A percentile compares a stretch with the other conserved stretches of the same genome.
Evolutionary conservation across 1,284 basidiomycete species (phyloP).

Genomic region (Puccinia polysora): DNA sequence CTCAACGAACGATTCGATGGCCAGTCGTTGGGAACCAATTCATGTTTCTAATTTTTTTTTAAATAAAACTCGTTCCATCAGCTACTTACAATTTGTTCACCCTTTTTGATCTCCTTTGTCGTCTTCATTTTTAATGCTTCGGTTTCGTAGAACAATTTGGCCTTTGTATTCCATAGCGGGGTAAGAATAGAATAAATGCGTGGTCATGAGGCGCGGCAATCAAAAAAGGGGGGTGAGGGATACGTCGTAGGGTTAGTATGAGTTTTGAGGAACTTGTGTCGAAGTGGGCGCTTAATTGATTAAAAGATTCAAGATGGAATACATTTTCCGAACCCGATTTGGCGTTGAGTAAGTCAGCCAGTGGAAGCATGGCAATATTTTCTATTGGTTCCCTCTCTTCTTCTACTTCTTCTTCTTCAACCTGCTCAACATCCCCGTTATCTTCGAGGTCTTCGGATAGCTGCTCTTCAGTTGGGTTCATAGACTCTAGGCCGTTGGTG

Average conservation of each 20-base stretch:
- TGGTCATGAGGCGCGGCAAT: background rate
- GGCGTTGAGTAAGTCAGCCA: conserved; percentile 89
- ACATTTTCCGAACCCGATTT: conserved; percentile 81
- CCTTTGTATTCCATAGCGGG: conserved; percentile 56
- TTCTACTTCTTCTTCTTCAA: conserved; percentile 13
- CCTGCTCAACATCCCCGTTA: conserved; percentile 53
- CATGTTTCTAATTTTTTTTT: background rate
- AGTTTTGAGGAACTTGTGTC: too few relatives aligned
- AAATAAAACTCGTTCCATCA: background rate
- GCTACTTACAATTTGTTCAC: conserved; percentile 76
- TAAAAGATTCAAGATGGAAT: too few relatives aligned
- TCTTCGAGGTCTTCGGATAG: conserved; percentile 12
- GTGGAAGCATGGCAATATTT: conserved; percentile 87
- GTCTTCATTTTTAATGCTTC: conserved; percentile 71
- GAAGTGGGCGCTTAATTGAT: background rate
- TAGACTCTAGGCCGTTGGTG: conserved; percentile 18
- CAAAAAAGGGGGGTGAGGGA: background rate
- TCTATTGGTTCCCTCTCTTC: conserved; percentile 58
- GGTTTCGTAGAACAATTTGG: conserved; percentile 76
- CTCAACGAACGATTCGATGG: too few relatives aligned
- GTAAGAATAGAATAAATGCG: background rate
- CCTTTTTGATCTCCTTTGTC: conserved; percentile 67
- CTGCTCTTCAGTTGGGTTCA: conserved; percentile 14
- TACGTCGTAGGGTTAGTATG: background rate
- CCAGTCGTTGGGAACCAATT: too few relatives aligned